Conservation (phyloP, 257 asterid species). For the Solanum ossicruentum region DNA sequence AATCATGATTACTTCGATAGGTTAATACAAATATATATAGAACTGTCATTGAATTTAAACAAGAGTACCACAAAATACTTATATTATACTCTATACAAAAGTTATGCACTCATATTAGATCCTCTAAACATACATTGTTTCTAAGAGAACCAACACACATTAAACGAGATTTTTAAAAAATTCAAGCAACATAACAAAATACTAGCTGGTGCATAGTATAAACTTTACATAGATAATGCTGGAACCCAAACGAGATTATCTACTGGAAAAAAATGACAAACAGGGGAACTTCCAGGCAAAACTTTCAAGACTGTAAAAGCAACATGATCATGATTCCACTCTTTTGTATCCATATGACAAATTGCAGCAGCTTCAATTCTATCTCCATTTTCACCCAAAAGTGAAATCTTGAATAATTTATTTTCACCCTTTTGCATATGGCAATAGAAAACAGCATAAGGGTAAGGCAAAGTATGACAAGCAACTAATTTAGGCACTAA, state of each 20-base stretch:
- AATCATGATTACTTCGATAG: not conserved
- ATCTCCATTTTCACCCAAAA: conserved; percentile 55
- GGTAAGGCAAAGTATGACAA: conserved; percentile 76
- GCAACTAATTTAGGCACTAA: conserved; percentile 25
- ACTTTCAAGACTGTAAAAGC: conserved; percentile 48
- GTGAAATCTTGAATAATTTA: conserved; percentile 35
- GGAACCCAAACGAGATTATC: conserved; percentile 70
- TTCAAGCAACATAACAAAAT: not conserved
- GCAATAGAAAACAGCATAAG: conserved; percentile 73
- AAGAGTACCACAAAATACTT: not conserved
- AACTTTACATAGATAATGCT: not conserved
- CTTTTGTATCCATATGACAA: conserved; percentile 71
- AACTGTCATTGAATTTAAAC: not conserved
- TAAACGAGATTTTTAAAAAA: not conserved
- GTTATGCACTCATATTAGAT: not conserved
- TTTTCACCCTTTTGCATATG: conserved; percentile 49
- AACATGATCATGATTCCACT: conserved; percentile 59
- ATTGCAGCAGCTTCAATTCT: conserved; percentile 57
- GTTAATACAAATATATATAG: not conserved
- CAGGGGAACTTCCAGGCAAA: conserved; percentile 52
- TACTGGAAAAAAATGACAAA: conserved; percentile 68
- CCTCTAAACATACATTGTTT: not conserved
- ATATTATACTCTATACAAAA: not conserved
- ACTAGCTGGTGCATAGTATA: not conserved
- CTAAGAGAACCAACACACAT: not conserved